Evolutionary conservation across 305 asterid species (phyloP), one percentile per base, ranked within the genome.

Genomic region (Solanum hybrid): DNA sequence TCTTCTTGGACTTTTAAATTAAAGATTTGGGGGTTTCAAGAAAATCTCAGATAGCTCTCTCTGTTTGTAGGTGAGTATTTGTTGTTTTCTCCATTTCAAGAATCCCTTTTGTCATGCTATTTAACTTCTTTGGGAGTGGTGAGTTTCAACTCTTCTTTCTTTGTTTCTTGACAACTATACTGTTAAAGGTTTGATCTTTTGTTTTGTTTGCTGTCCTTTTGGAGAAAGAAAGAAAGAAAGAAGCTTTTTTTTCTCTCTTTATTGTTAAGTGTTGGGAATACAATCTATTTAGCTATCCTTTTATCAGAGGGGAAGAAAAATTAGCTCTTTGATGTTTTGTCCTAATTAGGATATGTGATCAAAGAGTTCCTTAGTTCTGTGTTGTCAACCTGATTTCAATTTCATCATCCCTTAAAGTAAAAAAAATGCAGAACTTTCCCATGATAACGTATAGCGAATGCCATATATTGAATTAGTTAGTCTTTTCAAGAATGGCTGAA

Each of bases 401-500:
- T 77, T 19, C 82, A 19, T 24, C 82, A 77, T 77, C 45, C 24
- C 80, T 7, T 17, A 11, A 27, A 31, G 78, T 72, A 24, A 12
- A 71, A 12, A n/a, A 26, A 71, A 26, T 2, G 10, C 35, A 72
- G 7, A 72, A 72, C 78, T 27, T 72, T 4, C 34, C 22, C 37
- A 29, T 36, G 60, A 79, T 79, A n/a, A n/a, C 22, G 32, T 38
- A 79, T 79, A 79, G 69, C 0, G 38, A 92, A 89, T 90, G 89
- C 78, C 88, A 90, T 90, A 89, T 77, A 19, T 86, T 90, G 81
- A 89, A 45, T 87, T 87, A 45, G 40, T 91, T 92, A 60, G 88
- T 82, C 73, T 92, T 81, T 87, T 90, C 79, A 86, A 93, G 10
- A 3, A 97, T 97, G 99, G 95, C 97, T 36, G 99, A 95, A 91